Percentiles rank a stretch among this genome's conserved stretches.
phyloP scores from a whole-genome alignment of 306 rosid species.

The Hippophae gyantsensis region DNA sequence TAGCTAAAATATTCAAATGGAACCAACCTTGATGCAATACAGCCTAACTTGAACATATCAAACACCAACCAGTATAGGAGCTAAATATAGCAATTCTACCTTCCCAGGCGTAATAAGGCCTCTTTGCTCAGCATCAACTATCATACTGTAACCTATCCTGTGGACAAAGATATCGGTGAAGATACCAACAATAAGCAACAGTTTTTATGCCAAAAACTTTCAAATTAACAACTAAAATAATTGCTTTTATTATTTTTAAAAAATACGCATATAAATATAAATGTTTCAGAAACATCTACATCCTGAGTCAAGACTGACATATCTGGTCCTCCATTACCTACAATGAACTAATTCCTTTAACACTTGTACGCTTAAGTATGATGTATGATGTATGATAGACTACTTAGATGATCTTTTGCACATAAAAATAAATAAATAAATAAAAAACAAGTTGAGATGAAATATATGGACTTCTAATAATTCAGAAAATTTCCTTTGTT shows the following conservation, averaged over 20 bases:
- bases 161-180: conserved; percentile 15
- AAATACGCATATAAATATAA: not conserved
- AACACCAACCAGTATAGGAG: conserved; percentile 7
- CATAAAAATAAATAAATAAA: not conserved
- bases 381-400: not conserved
- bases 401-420: not conserved
- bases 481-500: too few species aligned
- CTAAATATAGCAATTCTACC: conserved; percentile 34
- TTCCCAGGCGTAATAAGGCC: conserved; percentile 87
- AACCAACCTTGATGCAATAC: not conserved
- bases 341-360: not conserved
- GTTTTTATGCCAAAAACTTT: not conserved
- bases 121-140: conserved; percentile 78
- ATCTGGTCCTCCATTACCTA: not conserved
- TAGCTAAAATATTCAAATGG: conserved; percentile 7
- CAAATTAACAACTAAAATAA: not conserved
- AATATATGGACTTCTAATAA: too few species aligned
- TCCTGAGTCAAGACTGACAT: not conserved
- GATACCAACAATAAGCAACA: not conserved
- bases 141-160: conserved; percentile 96
- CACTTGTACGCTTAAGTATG: not conserved
- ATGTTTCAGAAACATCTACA: not conserved
- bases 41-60: conserved; percentile 3
- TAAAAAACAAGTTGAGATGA: too few species aligned
- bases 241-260: conserved; percentile 8